These are phyloP conservation scores for Mycena rosella DNA, from an alignment of 768 basidiomycete species.

Conservation along the genomic window DNA sequence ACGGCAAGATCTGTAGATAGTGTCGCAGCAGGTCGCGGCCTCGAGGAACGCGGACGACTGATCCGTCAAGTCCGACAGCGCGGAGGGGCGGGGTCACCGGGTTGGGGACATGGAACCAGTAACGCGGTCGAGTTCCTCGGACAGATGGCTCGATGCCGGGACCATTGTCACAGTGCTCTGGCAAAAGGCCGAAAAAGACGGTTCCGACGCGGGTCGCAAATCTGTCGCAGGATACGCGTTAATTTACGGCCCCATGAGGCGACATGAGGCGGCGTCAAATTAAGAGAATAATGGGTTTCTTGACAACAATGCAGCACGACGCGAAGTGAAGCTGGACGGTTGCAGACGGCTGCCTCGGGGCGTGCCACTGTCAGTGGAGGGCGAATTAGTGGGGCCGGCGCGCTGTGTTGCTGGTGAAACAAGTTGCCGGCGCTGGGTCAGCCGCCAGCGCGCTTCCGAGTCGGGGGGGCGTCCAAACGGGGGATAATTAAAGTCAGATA, in stretches of 20 bases:
- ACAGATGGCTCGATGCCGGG: background rate
- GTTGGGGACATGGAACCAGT: too few species aligned
- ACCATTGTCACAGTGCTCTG: too few species aligned
- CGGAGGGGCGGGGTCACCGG: too few species aligned
- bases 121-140: too few species aligned
- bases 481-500: background rate
- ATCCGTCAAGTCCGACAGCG: conserved; percentile 14
- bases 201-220: conserved; percentile 2
- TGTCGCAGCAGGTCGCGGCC: too few species aligned
- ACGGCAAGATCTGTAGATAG: conserved; percentile 7
- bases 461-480: background rate
- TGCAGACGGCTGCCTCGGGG: conserved; percentile 23
- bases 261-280: conserved; percentile 26
- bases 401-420: conserved; percentile 6
- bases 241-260: conserved; percentile 29
- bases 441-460: conserved; percentile 3
- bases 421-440: conserved; percentile 1
- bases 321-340: too few species aligned
- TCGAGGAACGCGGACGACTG: background rate
- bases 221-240: background rate
- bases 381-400: too few species aligned
- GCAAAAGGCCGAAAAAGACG: conserved; percentile 29
- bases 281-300: conserved; percentile 30
- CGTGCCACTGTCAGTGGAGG: conserved; percentile 6
- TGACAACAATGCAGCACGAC: conserved; percentile 17